These are phyloP conservation scores for Pyronema domesticum DNA, from an alignment of 495 filamentous ascomycete species.

Conservation along the genomic window DNA sequence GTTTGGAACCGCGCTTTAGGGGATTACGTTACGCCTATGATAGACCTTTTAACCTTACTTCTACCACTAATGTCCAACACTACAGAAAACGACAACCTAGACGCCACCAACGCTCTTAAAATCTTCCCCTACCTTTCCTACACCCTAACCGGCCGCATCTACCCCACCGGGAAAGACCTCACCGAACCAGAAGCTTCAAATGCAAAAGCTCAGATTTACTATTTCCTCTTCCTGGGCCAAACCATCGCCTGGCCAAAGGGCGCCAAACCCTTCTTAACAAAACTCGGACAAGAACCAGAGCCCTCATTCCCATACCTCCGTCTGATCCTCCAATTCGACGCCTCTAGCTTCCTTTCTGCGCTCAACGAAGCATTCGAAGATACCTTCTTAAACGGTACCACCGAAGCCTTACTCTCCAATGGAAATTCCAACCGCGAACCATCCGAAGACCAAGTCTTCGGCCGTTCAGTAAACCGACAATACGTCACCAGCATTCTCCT, in stretches of 20 bases:
- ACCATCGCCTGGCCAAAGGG: constrained; percentile 44
- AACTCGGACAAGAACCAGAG: constrained; percentile 32
- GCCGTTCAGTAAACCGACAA: constrained; percentile 67
- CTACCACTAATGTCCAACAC: constrained; percentile 38
- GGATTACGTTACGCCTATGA: constrained; percentile 80
- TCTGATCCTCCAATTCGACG: constrained; percentile 69
- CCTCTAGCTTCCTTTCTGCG: constrained; percentile 82
- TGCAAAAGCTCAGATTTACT: constrained; percentile 75
- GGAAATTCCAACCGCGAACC: constrained; percentile 32
- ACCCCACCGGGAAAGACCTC: constrained; percentile 67
- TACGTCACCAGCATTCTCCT: constrained; percentile 76
- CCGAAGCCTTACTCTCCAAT: constrained; percentile 40
- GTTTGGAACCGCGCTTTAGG: constrained; percentile 82
- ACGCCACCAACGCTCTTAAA: constrained; percentile 57
- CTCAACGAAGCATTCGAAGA: constrained; percentile 97
- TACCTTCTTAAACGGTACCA: constrained; percentile 52
- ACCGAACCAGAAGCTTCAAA: constrained; percentile 46
- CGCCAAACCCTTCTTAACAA: constrained; percentile 36
- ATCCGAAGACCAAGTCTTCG: constrained; percentile 46
- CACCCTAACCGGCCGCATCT: constrained; percentile 72
- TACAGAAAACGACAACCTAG: constrained; percentile 32
- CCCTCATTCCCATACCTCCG: constrained; percentile 68
- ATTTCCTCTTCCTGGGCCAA: constrained; percentile 79
- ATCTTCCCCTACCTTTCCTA: constrained; percentile 92
- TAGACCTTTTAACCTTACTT: constrained; percentile 63